phyloP scores from a whole-genome alignment of 2,329 filamentous ascomycete species.

The Sclerotinia nivalis region DNA sequence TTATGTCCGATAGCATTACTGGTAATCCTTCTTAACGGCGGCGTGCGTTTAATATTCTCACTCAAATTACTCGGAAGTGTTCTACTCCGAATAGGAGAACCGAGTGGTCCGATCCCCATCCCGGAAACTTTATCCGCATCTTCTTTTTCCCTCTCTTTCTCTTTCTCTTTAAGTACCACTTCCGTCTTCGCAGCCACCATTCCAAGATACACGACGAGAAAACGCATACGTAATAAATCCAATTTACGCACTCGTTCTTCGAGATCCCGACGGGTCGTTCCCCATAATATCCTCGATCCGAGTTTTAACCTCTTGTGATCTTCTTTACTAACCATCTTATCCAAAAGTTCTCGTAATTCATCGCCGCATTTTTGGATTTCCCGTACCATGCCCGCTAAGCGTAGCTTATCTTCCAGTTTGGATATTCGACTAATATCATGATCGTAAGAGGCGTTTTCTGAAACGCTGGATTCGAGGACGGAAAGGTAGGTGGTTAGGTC shows the following conservation, averaged over 20 bases:
- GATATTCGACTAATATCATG: slow-evolving; percentile 58
- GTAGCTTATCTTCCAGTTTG: slow-evolving; percentile 62
- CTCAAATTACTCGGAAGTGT: slow-evolving; percentile 10
- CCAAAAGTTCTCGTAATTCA: slow-evolving; percentile 61
- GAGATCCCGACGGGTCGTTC: slow-evolving; percentile 53
- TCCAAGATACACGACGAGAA: slow-evolving; percentile 64
- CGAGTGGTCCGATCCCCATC: background rate
- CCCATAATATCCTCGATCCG: slow-evolving; percentile 50
- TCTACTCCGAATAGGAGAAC: background rate
- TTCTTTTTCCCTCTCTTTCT: slow-evolving; percentile 15
- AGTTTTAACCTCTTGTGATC: slow-evolving; percentile 52
- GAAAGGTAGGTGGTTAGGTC: slow-evolving; percentile 61
- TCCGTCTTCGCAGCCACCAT: slow-evolving; percentile 49
- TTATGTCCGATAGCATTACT: slow-evolving; percentile 56
- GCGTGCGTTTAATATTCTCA: slow-evolving; percentile 36
- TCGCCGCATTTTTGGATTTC: slow-evolving; percentile 63
- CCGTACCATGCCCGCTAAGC: slow-evolving; percentile 57
- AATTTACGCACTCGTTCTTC: slow-evolving; percentile 60
- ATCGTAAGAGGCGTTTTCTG: slow-evolving; percentile 66
- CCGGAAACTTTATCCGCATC: background rate
- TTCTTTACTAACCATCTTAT: slow-evolving; percentile 48
- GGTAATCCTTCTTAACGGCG: slow-evolving; percentile 54
- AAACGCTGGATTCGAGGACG: slow-evolving; percentile 58
- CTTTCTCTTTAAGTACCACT: slow-evolving; percentile 23
- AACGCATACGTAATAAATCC: slow-evolving; percentile 64